These are phyloP conservation scores for Corniculantispora saksenae DNA, from an alignment of 2,329 filamentous ascomycete species.

Conservation along the genomic window DNA sequence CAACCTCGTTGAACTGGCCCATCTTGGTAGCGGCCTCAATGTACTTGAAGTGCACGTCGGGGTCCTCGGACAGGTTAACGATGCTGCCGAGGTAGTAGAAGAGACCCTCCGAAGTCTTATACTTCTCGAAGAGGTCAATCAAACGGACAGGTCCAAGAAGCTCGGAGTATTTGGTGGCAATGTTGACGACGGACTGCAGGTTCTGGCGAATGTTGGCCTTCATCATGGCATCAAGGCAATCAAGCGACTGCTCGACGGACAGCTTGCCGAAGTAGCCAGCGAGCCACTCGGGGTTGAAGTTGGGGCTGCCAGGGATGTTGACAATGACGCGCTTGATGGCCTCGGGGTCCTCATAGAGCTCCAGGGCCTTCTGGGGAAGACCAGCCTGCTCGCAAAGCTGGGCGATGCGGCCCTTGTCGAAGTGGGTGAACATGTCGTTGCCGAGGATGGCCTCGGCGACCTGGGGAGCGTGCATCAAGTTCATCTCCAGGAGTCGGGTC, in stretches of 20 bases:
- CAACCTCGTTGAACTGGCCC: conserved; percentile 91
- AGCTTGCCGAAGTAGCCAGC: conserved; percentile 91
- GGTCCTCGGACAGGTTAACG: conserved; percentile 92
- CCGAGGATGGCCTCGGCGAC: conserved; percentile 97
- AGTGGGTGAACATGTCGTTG: conserved; percentile 98
- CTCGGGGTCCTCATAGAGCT: conserved; percentile 89
- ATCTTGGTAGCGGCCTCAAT: conserved; percentile 95
- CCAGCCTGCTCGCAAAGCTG: conserved; percentile 91
- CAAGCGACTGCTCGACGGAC: conserved; percentile 91
- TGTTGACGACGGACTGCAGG: conserved; percentile 88
- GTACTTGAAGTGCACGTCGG: conserved; percentile 98
- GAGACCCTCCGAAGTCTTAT: conserved; percentile 93
- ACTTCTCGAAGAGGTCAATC: conserved; percentile 95
- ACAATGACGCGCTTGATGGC: conserved; percentile 88
- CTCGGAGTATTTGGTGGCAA: conserved; percentile 97
- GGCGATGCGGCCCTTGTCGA: conserved; percentile 87
- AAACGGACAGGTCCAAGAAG: conserved; percentile 83
- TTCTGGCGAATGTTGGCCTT: conserved; percentile 97
- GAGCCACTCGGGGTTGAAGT: conserved; percentile 86
- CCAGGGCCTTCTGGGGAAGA: conserved; percentile 81
- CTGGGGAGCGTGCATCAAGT: conserved; percentile 91
- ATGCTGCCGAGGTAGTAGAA: conserved; percentile 99
- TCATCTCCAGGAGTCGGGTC: conserved; percentile 96
- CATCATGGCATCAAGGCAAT: conserved; percentile 95
- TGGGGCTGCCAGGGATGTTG: conserved; percentile 78